Conservation (phyloP, 2,329 filamentous ascomycete genomes). For the Mycosphaerella arachidis region DNA sequence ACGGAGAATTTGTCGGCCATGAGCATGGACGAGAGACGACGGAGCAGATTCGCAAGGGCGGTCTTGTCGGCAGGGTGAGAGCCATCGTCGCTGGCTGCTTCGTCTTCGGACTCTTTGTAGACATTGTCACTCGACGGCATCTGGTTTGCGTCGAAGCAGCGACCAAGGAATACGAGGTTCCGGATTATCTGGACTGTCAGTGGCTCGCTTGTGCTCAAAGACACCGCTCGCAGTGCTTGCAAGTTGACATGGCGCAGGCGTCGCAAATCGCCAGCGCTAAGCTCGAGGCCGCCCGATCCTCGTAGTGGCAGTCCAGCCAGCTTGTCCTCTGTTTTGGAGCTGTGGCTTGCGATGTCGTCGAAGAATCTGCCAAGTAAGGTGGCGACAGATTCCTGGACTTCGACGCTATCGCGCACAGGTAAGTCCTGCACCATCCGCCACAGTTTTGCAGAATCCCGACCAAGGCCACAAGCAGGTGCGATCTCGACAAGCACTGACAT, state of each 20-base stretch:
- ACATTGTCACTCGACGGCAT: constrained; percentile 43
- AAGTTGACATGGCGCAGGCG: constrained; percentile 55
- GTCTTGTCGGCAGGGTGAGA: constrained; percentile 42
- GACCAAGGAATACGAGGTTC: constrained; percentile 77
- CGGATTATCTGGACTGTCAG: constrained; percentile 75
- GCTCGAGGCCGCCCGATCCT: constrained; percentile 65
- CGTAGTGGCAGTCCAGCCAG: constrained; percentile 57
- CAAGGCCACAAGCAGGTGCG: constrained; percentile 61
- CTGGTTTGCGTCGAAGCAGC: constrained; percentile 57
- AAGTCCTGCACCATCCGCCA: constrained; percentile 68
- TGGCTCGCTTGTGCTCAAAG: constrained; percentile 57
- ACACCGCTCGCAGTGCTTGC: constrained; percentile 56
- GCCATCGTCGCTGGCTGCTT: constrained; percentile 43
- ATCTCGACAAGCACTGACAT: constrained; percentile 63
- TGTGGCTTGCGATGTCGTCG: constrained; percentile 67
- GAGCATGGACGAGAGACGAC: constrained; percentile 66
- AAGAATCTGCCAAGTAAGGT: constrained; percentile 73
- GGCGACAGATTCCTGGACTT: constrained; percentile 72
- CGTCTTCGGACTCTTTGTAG: constrained; percentile 39
- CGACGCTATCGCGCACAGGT: constrained; percentile 66
- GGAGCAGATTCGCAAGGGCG: constrained; percentile 70
- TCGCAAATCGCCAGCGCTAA: constrained; percentile 62
- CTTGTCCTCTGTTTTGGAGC: constrained; percentile 46
- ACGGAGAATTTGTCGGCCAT: constrained; percentile 59
- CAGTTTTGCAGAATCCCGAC: constrained; percentile 55